A percentile compares a stretch with the other conserved stretches of the same genome.
These are phyloP conservation scores for Penicillium sp. DNA, from an alignment of 2,329 filamentous ascomycete species.

Conservation along the genomic window DNA sequence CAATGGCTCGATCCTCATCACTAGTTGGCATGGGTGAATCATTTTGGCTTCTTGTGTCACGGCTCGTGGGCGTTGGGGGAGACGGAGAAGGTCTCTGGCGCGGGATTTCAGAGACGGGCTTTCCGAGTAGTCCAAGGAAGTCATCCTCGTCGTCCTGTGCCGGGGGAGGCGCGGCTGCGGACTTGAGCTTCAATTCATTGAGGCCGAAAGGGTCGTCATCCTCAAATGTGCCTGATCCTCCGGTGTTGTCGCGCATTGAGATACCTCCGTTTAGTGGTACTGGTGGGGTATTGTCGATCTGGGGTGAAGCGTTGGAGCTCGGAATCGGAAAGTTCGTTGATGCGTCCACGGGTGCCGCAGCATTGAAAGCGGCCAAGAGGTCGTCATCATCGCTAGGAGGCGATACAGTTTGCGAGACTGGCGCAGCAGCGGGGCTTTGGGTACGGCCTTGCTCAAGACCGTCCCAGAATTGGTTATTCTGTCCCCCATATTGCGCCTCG, in stretches of 20 bases:
- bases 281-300: constrained; percentile 13
- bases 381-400: constrained; percentile 57
- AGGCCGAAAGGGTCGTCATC: constrained; percentile 87
- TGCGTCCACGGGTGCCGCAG: constrained; percentile 57
- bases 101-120: constrained; percentile 55
- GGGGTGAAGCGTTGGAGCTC: constrained; percentile 32
- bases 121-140: constrained; percentile 60
- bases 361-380: constrained; percentile 61
- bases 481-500: constrained; percentile 72
- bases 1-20: constrained; percentile 74
- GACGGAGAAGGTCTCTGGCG: constrained; percentile 30
- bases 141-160: constrained; percentile 58
- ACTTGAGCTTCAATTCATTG: constrained; percentile 57
- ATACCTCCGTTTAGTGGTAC: constrained; percentile 14
- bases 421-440: constrained; percentile 45
- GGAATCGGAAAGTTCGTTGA: constrained; percentile 59
- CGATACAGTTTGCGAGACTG: constrained; percentile 46
- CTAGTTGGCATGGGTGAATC: constrained; percentile 33
- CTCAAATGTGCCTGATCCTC: constrained; percentile 49
- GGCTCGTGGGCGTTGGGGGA: constrained; percentile 9
- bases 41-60: constrained; percentile 13
- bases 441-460: constrained; percentile 59
- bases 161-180: constrained; percentile 49
- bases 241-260: constrained; percentile 18
- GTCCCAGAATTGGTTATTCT: constrained; percentile 71